Conservation (phyloP, 176 grass and related monocot species). For the Cenchrus fungigraminus region DNA sequence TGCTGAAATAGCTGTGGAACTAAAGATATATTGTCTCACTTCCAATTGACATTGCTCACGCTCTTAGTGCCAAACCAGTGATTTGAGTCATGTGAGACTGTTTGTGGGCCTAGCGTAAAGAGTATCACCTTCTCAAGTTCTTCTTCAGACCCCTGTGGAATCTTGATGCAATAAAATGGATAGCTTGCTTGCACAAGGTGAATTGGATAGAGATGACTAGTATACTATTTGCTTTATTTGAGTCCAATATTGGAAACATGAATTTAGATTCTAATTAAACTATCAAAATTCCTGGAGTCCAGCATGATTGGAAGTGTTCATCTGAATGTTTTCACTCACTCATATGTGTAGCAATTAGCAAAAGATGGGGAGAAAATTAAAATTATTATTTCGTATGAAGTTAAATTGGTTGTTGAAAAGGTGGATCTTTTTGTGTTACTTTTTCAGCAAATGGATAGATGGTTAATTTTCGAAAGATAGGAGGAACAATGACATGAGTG, state of each 20-base stretch:
- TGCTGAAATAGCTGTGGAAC: not conserved
- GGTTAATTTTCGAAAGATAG: too few relatives aligned
- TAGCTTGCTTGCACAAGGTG: too few relatives aligned
- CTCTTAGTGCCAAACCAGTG: too few relatives aligned
- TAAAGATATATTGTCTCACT: not conserved
- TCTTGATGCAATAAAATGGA: not conserved
- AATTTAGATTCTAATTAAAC: too few relatives aligned
- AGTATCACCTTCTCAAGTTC: not conserved
- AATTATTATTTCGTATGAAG: not conserved
- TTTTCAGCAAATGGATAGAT: too few relatives aligned
- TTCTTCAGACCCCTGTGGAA: not conserved
- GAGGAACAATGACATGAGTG: too few relatives aligned
- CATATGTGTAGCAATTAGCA: not conserved
- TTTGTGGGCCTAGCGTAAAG: not conserved
- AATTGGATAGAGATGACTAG: too few relatives aligned
- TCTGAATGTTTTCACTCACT: not conserved
- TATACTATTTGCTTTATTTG: too few relatives aligned
- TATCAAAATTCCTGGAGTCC: too few relatives aligned
- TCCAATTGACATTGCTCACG: too few relatives aligned
- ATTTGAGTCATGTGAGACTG: not conserved
- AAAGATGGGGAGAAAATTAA: not conserved
- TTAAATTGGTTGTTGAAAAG: not conserved
- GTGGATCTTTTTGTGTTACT: too few relatives aligned
- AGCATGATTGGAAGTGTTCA: not conserved
- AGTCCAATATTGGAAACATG: too few relatives aligned